These are phyloP conservation scores for Ettlia oleoabundans DNA, from an alignment of 139 green algal genomes.

Conservation along the genomic window DNA sequence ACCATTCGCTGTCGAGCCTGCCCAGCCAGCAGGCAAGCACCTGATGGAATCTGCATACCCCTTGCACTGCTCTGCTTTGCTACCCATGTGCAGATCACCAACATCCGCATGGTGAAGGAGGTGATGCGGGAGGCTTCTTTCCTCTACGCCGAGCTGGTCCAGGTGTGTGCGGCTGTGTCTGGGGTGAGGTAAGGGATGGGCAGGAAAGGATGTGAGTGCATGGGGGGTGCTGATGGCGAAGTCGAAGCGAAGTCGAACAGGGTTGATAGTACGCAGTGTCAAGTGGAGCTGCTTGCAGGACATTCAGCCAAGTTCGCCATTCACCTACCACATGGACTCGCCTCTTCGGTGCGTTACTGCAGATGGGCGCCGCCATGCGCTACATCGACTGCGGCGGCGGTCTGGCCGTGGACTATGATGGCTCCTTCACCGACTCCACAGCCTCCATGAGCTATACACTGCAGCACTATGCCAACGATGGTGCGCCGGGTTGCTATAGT, in stretches of 20 bases:
- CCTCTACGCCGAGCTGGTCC: slow-evolving; percentile 68
- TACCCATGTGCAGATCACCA: slow-evolving; percentile 71
- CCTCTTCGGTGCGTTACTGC: too few relatives aligned
- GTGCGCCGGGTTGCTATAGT: background rate
- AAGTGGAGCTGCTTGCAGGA: too few relatives aligned
- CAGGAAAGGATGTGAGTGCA: background rate
- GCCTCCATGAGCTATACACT: slow-evolving; percentile 62
- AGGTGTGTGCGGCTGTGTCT: slow-evolving; percentile 6
- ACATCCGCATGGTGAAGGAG: slow-evolving; percentile 67
- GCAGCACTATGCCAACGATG: slow-evolving; percentile 30
- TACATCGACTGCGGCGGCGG: slow-evolving; percentile 70
- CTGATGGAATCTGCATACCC: too few relatives aligned
- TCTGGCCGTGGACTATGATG: slow-evolving; percentile 71
- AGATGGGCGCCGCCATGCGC: slow-evolving; percentile 59
- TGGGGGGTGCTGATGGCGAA: too few relatives aligned
- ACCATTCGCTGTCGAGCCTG: too few relatives aligned
- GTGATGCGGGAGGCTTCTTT: slow-evolving; percentile 67
- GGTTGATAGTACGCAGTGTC: too few relatives aligned
- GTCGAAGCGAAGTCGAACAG: too few relatives aligned
- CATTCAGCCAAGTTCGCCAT: background rate
- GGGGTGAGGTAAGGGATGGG: background rate
- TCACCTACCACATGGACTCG: background rate
- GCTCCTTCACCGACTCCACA: slow-evolving; percentile 42
- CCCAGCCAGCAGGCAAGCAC: too few relatives aligned
- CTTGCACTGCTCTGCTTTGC: too few relatives aligned